These are phyloP conservation scores for Danielia oregonensis DNA, from an alignment of 805 yeast species.

Conservation along the genomic window DNA sequence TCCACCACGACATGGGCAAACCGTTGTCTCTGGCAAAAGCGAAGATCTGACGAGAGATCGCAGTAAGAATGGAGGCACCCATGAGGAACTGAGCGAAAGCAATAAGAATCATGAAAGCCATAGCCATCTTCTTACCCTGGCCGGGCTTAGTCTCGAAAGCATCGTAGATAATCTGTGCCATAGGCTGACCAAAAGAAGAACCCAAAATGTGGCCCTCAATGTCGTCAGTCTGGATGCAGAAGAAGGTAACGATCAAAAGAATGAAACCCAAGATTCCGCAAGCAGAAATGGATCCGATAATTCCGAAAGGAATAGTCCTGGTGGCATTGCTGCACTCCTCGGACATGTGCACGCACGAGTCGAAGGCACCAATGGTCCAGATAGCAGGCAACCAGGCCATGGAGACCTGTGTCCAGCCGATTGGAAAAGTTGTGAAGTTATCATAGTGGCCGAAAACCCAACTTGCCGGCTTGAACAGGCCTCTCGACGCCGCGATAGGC, in stretches of 20 bases:
- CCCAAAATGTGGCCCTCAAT: conserved; percentile 18
- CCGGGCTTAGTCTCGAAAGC: conserved; percentile 34
- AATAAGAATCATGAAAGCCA: conserved; percentile 57
- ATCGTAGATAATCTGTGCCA: conserved; percentile 63
- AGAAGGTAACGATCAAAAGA: conserved; percentile 49
- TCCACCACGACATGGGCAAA: conserved; percentile 48
- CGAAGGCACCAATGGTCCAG: conserved; percentile 76
- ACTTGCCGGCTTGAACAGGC: conserved; percentile 43
- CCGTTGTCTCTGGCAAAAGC: conserved; percentile 79
- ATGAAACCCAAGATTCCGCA: conserved; percentile 60
- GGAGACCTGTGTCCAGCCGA: conserved; percentile 50
- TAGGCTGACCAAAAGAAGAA: conserved; percentile 46
- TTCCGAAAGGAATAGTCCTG: conserved; percentile 62
- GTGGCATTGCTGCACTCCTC: conserved; percentile 68
- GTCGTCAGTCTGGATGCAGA: conserved; percentile 49
- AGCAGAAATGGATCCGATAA: conserved; percentile 52
- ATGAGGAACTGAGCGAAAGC: conserved; percentile 60
- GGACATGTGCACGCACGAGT: conserved; percentile 67
- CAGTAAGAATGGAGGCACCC: conserved; percentile 61
- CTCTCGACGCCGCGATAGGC: conserved; percentile 51
- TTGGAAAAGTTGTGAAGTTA: conserved; percentile 53
- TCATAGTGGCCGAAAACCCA: conserved; percentile 54
- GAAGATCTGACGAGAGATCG: conserved; percentile 68
- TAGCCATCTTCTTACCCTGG: conserved; percentile 57
- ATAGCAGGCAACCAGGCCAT: conserved; percentile 59